Evolutionary conservation across 805 yeast species (phyloP).

Genomic region (Lipomyces spencermartinsiae): DNA sequence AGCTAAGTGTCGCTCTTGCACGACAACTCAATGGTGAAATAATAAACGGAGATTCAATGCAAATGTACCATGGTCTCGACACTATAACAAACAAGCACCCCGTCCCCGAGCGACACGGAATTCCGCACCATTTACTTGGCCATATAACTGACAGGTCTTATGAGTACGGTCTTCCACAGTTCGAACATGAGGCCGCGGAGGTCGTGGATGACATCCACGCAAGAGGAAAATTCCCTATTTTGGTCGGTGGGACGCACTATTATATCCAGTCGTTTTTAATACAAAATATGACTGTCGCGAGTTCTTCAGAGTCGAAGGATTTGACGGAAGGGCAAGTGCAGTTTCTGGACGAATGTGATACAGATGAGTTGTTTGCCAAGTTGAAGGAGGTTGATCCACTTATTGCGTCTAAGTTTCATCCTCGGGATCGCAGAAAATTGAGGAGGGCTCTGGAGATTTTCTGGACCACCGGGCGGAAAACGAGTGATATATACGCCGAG

Average conservation of each 20-base stretch:
- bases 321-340: conserved; percentile 21
- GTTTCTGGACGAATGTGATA: conserved; percentile 34
- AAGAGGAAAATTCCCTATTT: conserved; percentile 77
- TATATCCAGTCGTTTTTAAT: conserved; percentile 81
- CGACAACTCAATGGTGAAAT: conserved; percentile 80
- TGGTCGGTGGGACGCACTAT: conserved; percentile 97
- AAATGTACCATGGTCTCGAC: conserved; percentile 76
- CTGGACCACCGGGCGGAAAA: conserved; percentile 65
- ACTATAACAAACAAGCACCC: conserved; percentile 95
- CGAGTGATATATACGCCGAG: conserved; percentile 71
- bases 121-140: conserved; percentile 87
- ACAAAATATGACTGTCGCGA: conserved; percentile 66
- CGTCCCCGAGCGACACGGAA: conserved; percentile 68
- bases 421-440: conserved; percentile 81
- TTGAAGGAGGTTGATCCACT: conserved; percentile 68
- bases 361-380: conserved; percentile 49
- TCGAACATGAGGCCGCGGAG: conserved; percentile 70
- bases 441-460: conserved; percentile 82
- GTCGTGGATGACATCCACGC: conserved; percentile 64
- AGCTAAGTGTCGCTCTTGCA: conserved; percentile 80
- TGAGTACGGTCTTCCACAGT: conserved; percentile 80
- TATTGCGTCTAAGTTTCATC: conserved; percentile 84
- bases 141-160: conserved; percentile 75
- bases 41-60: conserved; percentile 97
- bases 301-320: conserved; percentile 4